phyloP scores from a whole-genome alignment of 768 basidiomycete genomes.

The Suillus spraguei region DNA sequence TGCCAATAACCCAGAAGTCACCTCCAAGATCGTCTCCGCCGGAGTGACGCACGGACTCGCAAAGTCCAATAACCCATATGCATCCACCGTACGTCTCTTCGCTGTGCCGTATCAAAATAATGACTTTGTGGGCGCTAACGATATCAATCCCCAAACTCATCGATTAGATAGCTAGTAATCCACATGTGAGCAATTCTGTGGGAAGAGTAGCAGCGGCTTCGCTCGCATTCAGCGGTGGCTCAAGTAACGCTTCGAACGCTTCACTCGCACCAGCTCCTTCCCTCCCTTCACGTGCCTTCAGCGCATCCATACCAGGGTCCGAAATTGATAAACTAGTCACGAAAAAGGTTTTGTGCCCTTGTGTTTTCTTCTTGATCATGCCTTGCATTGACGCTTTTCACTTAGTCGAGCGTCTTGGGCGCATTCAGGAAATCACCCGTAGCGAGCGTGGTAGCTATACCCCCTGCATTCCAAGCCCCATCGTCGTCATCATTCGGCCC shows the following conservation, averaged over 20 bases:
- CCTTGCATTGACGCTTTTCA: neutral
- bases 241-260: neutral
- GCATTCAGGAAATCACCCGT: conserved; percentile 36
- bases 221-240: conserved; percentile 38
- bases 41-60: conserved; percentile 41
- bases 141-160: neutral
- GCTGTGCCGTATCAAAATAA: no score
- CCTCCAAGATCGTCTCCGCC: conserved; percentile 42
- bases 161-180: conserved; percentile 36
- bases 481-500: conserved; percentile 52
- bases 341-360: conserved; percentile 29
- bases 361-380: conserved; percentile 16
- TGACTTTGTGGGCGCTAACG: neutral
- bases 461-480: conserved; percentile 42
- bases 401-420: conserved; percentile 24
- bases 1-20: conserved; percentile 42
- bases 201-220: conserved; percentile 64
- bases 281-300: conserved; percentile 23
- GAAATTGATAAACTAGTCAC: conserved; percentile 31
- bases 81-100: conserved; percentile 36
- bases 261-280: conserved; percentile 11
- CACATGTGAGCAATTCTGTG: conserved; percentile 43
- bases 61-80: conserved; percentile 38
- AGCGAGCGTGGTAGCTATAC: conserved; percentile 43
- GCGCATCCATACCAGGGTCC: conserved; percentile 24